Base-by-base conservation (phyloP, 257 asterid genomes). In the Agastache rugosa region DNA sequence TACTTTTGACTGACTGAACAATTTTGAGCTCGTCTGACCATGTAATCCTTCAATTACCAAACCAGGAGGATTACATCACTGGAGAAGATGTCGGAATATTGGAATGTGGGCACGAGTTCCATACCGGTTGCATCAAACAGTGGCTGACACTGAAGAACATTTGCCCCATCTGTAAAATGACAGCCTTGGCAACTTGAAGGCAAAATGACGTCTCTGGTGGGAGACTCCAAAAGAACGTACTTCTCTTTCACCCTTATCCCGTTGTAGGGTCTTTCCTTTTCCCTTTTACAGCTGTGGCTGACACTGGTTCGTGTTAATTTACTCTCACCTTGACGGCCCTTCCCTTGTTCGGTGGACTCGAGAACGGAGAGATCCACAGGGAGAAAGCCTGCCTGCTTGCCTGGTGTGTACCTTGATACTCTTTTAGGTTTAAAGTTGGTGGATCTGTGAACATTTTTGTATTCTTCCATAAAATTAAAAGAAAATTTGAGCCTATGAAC, bases 41-140 rank as follows among this genome's bases (percentile, higher is more conserved):
- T 39, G 37, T 1, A 31, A 31, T 31, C 37, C 37, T 31, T 31
- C 37, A 31, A 31, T 31, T 4, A 45, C 83, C 15, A 16, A 20
- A 45, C 41, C 87, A 91, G 98, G 97, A 91, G 86, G 86, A 86
- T 14, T 93, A 91, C 76, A 53, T 75, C 0, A 37, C 23, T 37
- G 96, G 95, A 56, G 97, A 91, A 68, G 80, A 82, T 55, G 59
- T 90, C 53, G 98, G 97, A 11, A 78, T 74, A 44, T 60, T 90
- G 87, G 88, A 86, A 14, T 93, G 98, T 47, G 91, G 91, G 63
- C 97, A 93, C 25, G 96, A 90, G 77, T 91, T 93, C 75, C 97
- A 93, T 61, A 79, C 86, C 2, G 42, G 67, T 41, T 93, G 98
- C 92, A 78, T 93, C 80, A 88, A 86, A 60, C 96, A 91, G 82